Evolutionary conservation across 176 grass and related monocot species (phyloP).

Genomic region (Oryza nivara): DNA sequence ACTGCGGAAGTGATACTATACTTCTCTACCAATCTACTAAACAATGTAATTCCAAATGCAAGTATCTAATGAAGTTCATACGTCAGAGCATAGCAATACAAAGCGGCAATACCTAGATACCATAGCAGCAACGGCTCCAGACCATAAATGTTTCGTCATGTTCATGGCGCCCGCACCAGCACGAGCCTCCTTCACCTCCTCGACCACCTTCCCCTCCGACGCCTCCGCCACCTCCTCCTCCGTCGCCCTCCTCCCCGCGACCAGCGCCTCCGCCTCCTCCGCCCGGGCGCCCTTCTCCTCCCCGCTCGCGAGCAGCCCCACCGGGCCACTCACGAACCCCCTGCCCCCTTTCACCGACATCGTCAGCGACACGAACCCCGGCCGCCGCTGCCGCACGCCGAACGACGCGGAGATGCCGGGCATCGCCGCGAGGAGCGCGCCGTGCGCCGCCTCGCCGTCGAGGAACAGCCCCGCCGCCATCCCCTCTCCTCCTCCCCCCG

Average conservation of each 20-base stretch:
- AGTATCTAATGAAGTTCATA: not conserved
- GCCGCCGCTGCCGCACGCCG: slow-evolving; percentile 27
- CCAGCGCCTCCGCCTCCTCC: slow-evolving; percentile 56
- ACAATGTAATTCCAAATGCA: not conserved
- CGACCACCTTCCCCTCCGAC: slow-evolving; percentile 31
- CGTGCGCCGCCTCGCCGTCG: slow-evolving; percentile 51
- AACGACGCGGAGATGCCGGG: slow-evolving; percentile 41
- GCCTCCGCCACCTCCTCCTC: slow-evolving; percentile 25
- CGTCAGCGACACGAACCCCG: slow-evolving; percentile 76
- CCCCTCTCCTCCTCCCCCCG: not conserved
- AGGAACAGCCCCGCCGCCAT: slow-evolving; percentile 65
- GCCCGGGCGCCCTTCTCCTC: slow-evolving; percentile 51
- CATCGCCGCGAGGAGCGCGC: slow-evolving; percentile 65
- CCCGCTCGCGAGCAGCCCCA: slow-evolving; percentile 56
- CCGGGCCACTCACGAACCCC: slow-evolving; percentile 53
- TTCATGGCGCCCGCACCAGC: slow-evolving; percentile 73
- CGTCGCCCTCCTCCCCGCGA: not conserved
- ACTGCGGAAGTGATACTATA: not conserved
- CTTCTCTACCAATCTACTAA: not conserved
- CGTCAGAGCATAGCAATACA: not conserved
- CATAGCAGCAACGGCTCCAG: slow-evolving; percentile 93
- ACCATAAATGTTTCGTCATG: slow-evolving; percentile 87
- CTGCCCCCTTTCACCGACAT: slow-evolving; percentile 77
- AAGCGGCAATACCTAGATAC: slow-evolving; percentile 67
- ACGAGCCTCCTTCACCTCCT: slow-evolving; percentile 31